Evolutionary conservation across 2,329 filamentous ascomycete species (phyloP).

Genomic region (Fusarium neocosmosporiellum): DNA sequence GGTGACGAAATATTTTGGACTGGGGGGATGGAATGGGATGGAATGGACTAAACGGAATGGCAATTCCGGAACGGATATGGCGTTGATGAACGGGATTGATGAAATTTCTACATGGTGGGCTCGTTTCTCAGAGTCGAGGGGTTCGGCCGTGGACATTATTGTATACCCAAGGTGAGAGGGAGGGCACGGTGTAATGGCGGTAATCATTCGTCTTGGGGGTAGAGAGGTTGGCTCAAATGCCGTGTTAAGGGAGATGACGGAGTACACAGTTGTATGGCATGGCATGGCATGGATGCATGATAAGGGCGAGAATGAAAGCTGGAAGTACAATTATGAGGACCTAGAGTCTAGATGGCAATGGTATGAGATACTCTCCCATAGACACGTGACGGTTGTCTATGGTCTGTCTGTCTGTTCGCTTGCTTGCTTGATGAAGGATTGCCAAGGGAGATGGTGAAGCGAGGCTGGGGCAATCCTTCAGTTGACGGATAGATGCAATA

Average conservation of each 20-base stretch:
- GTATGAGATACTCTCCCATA: not conserved
- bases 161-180: constrained; percentile 32
- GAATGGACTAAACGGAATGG: not conserved
- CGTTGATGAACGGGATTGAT: constrained; percentile 33
- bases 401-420: not conserved
- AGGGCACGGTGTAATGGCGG: constrained; percentile 31
- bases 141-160: constrained; percentile 21
- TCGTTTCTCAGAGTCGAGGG: constrained; percentile 15
- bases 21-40: constrained; percentile 15
- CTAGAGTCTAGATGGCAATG: constrained; percentile 10
- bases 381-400: not conserved
- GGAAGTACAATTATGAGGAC: constrained; percentile 10
- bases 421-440: not conserved
- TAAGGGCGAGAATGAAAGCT: constrained; percentile 38
- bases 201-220: constrained; percentile 9
- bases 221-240: constrained; percentile 22
- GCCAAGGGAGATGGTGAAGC: not conserved
- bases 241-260: not conserved
- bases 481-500: not conserved
- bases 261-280: not conserved
- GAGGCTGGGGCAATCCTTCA: not conserved
- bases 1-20: constrained; percentile 23
- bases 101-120: constrained; percentile 13
- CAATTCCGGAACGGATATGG: constrained; percentile 32
- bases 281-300: constrained; percentile 9